Evolutionary conservation across 352 stramenopile species (phyloP), one percentile per base, ranked within the genome.

Genomic region (Pythium pyrilobum): DNA sequence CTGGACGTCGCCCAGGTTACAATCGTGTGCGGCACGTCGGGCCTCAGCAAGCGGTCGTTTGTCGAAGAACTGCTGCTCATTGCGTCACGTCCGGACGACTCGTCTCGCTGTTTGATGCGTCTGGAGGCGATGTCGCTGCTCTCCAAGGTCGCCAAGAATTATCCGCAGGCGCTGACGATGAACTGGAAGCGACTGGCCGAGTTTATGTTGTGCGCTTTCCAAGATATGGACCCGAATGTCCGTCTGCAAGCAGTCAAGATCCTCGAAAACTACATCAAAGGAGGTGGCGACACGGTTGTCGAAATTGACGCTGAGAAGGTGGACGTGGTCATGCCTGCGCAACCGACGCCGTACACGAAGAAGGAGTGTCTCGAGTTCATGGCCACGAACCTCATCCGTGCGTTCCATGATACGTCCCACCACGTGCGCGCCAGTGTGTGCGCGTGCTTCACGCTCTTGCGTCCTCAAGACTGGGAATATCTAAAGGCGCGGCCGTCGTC

Each of bases 251-350:
- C 84, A 1, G 76, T 95, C 4, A 95, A 95, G 49, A 90, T 95
- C 39, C 36, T 95, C 49, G 84, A 95, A 50, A 92, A 92, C 48
- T 92, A 95, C 53, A 88, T 95, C 56, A 89, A 93, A 45, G 82
- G 81, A n/a, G 47, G 56, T 8, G 27, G 40, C 36, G 56, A 64
- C 12, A 20, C 34, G 5, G 32, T 2, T 12, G 11, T 20, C 2
- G 39, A 49, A 2, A 41, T 20, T 5, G 36, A 9, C 36, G n/a
- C n/a, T n/a, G n/a, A n/a, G n/a, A n/a, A n/a, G n/a, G n/a, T n/a
- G n/a, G n/a, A n/a, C n/a, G n/a, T n/a, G n/a, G n/a, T n/a, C n/a
- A n/a, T n/a, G n/a, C n/a, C n/a, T n/a, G n/a, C n/a, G n/a, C n/a
- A n/a, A n/a, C n/a, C 37, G n/a, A 3, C 42, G 16, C 41, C 29